These are phyloP conservation scores for Starmerella vaccinii DNA, from an alignment of 805 yeast genomes.

Conservation along the genomic window DNA sequence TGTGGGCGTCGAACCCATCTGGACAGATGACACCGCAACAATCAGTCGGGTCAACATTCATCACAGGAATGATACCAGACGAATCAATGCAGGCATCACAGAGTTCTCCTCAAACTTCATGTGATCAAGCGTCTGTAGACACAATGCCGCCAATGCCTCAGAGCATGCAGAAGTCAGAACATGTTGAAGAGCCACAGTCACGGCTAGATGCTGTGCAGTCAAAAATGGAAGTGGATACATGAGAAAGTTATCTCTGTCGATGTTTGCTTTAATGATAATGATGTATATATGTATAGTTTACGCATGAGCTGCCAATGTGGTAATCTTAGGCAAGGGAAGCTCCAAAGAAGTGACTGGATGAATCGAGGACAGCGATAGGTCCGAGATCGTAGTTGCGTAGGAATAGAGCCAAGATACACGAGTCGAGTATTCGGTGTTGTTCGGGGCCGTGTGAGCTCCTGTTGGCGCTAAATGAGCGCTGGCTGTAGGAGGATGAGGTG, in stretches of 20 bases:
- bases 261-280: background rate
- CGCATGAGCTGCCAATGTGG: background rate
- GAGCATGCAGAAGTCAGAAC: slow-evolving; percentile 10
- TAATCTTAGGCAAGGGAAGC: background rate
- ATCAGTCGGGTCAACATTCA: background rate
- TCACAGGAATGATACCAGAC: background rate
- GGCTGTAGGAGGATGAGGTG: background rate
- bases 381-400: background rate
- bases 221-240: background rate
- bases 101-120: slow-evolving; percentile 4
- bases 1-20: background rate
- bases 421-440: background rate
- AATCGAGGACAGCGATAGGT: background rate
- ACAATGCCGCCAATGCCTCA: slow-evolving; percentile 21
- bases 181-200: background rate
- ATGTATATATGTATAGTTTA: background rate
- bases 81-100: background rate
- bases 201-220: background rate
- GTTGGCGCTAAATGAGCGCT: background rate
- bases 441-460: background rate
- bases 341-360: background rate
- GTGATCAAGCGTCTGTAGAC: slow-evolving; percentile 12
- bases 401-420: background rate
- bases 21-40: background rate
- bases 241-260: background rate